Evolutionary conservation across 768 basidiomycete species (phyloP), one percentile per base, ranked within the genome.

Genomic region (Candolleomyces efflorescens): DNA sequence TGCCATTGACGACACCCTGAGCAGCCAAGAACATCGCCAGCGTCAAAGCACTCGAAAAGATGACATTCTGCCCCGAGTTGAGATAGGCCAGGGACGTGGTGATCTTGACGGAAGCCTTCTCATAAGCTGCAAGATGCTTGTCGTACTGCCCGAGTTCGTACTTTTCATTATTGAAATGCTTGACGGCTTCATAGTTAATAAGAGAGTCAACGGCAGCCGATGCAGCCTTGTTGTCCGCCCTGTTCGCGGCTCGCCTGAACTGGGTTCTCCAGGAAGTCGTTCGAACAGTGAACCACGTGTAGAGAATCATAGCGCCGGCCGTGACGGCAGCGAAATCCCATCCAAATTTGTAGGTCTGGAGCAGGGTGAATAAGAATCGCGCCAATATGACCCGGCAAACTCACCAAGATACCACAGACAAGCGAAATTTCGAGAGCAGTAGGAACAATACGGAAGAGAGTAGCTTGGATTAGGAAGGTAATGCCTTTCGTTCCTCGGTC

Each of bases 401-500:
- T 22, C 64, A 94, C 95, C 72, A 99, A 72, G 60, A 99, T 99
- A 51, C 95, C 96, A 74, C 95, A 98, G 44, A 99, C 97, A 79
- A 99, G 87, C 3, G 87, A 83, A 62, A 98, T 97, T 69, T 98
- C 97, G 53, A 99, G 74, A 0, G 96, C 97, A 0, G 97, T 99
- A 0, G 97, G 97, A 0, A 89, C 89, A 47, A 99, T 92, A 17
- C 97, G 90, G 69, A 98, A 98, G 7, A 98, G 80, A 41, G 98
- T 85, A 0, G 96, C 90, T 60, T 92, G 92, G 4, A 99, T 75
- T 23, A 98, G 82, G 72, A 99, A 99, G 0, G 94, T 92, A 59
- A 99, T 98, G 38, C 97, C 97, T 94, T 98, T 99, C 32, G 97
- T 98, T 32, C 97, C 97, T 13, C 97, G 82, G 69, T 99, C 97